Evolutionary conservation across 768 basidiomycete species (phyloP), one percentile per base, ranked within the genome.

Genomic region (Podaxis pistillaris): DNA sequence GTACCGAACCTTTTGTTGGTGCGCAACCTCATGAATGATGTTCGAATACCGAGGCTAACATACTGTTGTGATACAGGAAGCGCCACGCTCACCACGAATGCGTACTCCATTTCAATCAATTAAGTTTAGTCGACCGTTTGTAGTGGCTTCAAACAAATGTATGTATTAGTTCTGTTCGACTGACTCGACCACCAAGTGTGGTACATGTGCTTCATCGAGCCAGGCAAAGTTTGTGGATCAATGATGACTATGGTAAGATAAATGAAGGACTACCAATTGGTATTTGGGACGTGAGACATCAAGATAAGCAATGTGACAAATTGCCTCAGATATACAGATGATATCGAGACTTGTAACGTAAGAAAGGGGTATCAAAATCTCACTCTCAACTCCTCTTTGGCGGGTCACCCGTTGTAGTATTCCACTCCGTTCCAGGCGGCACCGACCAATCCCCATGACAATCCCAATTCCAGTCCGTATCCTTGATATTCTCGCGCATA

Each of bases 401-500:
- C 17, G 85, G 78, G 44, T 86, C 82, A n/a, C 91, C 91, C 1
- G 81, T 87, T 7, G 84, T 84, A 6, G 91, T 93, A 68, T 86
- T 82, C 92, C 92, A 94, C 1, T 73, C 79, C 0, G 77, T 68
- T 0, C 91, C 91, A 17, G 78, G 74, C 0, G 89, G 88, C 0
- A 94, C 80, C 0, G 74, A 74, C 91, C 93, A 96, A 66, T 90
- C 79, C 2, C 89, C 91, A 66, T 81, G 72, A 70, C 94, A 96
- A 47, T 86, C 90, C 75, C 85, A 88, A 6, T 69, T 75, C 86
- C 90, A 96, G 70, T 94, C 88, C 19, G 88, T 86, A 64, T 81
- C 75, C 36, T 68, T 75, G 19, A 93, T 86, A 40, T 84, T 83
- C 73, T 84, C 80, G 74, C 84, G 81, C 80, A 91, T 85, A 3